Base-by-base conservation (phyloP, 306 rosid species). In the Mimosa bimucronata region DNA sequence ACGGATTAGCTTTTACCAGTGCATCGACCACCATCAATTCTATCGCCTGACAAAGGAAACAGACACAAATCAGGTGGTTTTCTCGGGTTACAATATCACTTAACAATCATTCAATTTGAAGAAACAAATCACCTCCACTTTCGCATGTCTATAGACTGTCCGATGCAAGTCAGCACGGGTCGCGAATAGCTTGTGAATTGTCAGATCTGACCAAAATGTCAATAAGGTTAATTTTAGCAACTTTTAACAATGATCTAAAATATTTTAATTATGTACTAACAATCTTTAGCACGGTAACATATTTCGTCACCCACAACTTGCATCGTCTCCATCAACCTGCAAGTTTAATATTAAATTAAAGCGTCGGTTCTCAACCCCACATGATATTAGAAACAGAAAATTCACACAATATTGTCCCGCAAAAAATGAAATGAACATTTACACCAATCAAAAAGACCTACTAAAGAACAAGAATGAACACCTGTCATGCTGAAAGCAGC, bases 131-230 rank as follows among this genome's bases (percentile, higher is more conserved):
- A 94, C 98, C 92, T 90, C 88, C 46, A 94, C 97, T 94, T 94
- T 94, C 13, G 97, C 91, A 84, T 94, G 98, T 65, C 84, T 87
- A 85, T 94, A 94, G 69, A 89, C 97, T 60, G 97, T 94, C 88
- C 97, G 90, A 84, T 89, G 88, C 87, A 92, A 84, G 84, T 94
- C 98, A 64, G 97, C 98, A 21, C 97, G 97, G 46, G 90, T 92
- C 72, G 92, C 80, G 75, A 92, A 94, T 83, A 94, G 84, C 80
- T 94, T 94, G 91, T 90, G 91, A 82, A 92, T 75, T 50, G 94
- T 89, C 53, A 90, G 92, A 85, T 92, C 98, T 94, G 84, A 76
- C 64, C 87, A 79, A 87, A 61, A 80, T n/a, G 44, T 66, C 77
- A 81, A 88, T 78, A 83, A 77, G 74, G 18, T 52, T 75, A n/a